phyloP scores from a whole-genome alignment of 331 rosid genomes.

The Saraca asoca region DNA sequence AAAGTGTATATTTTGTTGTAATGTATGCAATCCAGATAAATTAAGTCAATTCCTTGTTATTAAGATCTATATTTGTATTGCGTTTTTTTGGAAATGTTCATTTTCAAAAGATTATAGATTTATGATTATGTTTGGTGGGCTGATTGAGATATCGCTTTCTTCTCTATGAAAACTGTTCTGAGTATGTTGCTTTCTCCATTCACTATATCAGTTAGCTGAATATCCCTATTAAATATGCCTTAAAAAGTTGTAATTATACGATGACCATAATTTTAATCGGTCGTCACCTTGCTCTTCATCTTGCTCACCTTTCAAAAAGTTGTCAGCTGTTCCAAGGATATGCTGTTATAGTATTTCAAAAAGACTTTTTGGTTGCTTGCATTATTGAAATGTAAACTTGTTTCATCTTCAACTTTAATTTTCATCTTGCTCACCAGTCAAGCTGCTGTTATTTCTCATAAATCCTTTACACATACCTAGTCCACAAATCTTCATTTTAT shows the following conservation, averaged over 20 bases:
- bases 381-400: slow-evolving; percentile 15
- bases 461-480: too few relatives aligned
- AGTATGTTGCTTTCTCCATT: slow-evolving; percentile 20
- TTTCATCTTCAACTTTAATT: slow-evolving; percentile 7
- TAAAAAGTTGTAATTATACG: slow-evolving; percentile 18
- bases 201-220: background rate
- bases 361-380: slow-evolving; percentile 12
- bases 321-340: background rate
- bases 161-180: slow-evolving; percentile 18
- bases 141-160: slow-evolving; percentile 36
- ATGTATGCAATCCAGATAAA: slow-evolving; percentile 20
- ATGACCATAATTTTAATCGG: background rate
- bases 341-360: background rate
- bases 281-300: too few relatives aligned
- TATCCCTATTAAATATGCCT: slow-evolving; percentile 18
- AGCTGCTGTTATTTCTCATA: too few relatives aligned
- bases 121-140: slow-evolving; percentile 26
- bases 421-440: background rate
- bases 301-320: background rate
- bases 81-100: background rate
- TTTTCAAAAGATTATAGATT: slow-evolving; percentile 23
- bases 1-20: slow-evolving; percentile 6
- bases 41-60: slow-evolving; percentile 10
- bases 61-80: slow-evolving; percentile 23
- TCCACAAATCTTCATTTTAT: background rate